phyloP scores from a whole-genome alignment of 805 yeast genomes.

The Kuraishia borneana region DNA sequence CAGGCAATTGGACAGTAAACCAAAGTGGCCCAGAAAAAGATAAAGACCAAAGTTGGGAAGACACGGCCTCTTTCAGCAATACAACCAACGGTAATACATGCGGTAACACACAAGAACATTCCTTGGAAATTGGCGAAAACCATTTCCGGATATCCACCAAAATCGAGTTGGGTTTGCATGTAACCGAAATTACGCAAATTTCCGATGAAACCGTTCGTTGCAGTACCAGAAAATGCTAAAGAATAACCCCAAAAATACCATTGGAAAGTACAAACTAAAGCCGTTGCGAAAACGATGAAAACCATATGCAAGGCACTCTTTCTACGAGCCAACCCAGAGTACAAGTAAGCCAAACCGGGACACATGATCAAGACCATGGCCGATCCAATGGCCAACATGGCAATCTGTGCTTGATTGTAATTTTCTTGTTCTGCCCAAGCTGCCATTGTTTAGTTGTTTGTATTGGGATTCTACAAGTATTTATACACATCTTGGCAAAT shows the following conservation, averaged over 20 bases:
- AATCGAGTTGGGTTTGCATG: slow-evolving; percentile 46
- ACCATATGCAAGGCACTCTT: slow-evolving; percentile 83
- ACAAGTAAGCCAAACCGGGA: slow-evolving; percentile 88
- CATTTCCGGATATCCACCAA: slow-evolving; percentile 59
- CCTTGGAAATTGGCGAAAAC: slow-evolving; percentile 82
- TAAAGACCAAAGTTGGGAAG: slow-evolving; percentile 70
- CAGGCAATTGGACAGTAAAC: slow-evolving; percentile 93
- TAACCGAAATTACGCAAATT: slow-evolving; percentile 77
- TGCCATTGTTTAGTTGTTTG: neutral
- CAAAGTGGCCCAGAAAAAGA: slow-evolving; percentile 81
- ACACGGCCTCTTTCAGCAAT: slow-evolving; percentile 89
- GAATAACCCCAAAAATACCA: slow-evolving; percentile 99
- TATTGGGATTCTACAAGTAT: no score
- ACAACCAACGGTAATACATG: slow-evolving; percentile 87
- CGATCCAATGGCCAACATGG: slow-evolving; percentile 47
- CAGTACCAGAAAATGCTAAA: slow-evolving; percentile 71
- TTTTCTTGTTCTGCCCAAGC: slow-evolving; percentile 11
- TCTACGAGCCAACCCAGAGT: slow-evolving; percentile 84
- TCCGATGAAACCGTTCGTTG: slow-evolving; percentile 81
- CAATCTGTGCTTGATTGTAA: slow-evolving; percentile 35
- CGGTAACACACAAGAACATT: slow-evolving; percentile 85
- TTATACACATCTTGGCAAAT: no score
- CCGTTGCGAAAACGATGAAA: slow-evolving; percentile 67
- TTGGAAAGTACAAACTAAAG: slow-evolving; percentile 67
- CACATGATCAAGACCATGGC: slow-evolving; percentile 82